phyloP scores from a whole-genome alignment of 139 green algal species.

The Tetradesmus obliquus region DNA sequence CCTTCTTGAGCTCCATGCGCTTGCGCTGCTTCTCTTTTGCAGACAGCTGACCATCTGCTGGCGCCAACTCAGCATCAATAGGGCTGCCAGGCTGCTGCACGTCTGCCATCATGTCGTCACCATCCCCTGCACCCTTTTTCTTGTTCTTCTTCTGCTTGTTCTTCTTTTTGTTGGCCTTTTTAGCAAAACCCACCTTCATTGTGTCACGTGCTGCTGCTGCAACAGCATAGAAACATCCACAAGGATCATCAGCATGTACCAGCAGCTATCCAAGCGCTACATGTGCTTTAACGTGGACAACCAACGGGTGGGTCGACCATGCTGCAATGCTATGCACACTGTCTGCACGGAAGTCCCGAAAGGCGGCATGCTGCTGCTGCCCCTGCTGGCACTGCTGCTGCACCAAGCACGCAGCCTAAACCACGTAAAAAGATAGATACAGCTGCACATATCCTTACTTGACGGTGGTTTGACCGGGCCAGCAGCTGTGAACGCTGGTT shows the following conservation, averaged over 20 bases:
- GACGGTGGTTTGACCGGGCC: background rate
- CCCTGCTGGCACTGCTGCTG: background rate
- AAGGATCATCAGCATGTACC: background rate
- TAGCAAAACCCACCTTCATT: slow-evolving; percentile 36
- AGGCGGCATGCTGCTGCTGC: background rate
- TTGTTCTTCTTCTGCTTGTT: slow-evolving; percentile 27
- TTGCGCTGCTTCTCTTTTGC: slow-evolving; percentile 26
- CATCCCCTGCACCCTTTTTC: background rate
- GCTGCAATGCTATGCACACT: background rate
- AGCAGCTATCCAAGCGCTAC: background rate
- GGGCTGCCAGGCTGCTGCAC: background rate
- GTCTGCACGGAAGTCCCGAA: background rate
- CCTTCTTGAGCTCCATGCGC: slow-evolving; percentile 37
- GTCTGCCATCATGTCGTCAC: slow-evolving; percentile 34
- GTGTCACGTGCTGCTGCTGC: background rate
- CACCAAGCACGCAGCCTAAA: background rate
- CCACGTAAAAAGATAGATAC: background rate
- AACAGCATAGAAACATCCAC: background rate
- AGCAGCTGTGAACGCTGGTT: background rate
- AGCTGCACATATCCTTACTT: background rate
- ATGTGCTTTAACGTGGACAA: background rate
- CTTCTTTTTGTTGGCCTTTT: slow-evolving; percentile 31
- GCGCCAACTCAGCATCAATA: background rate
- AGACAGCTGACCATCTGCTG: background rate
- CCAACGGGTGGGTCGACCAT: too few relatives aligned